Evolutionary conservation across 2,329 filamentous ascomycete genomes (phyloP), one percentile per base, ranked within the genome.

Genomic region (Fusarium sp.): DNA sequence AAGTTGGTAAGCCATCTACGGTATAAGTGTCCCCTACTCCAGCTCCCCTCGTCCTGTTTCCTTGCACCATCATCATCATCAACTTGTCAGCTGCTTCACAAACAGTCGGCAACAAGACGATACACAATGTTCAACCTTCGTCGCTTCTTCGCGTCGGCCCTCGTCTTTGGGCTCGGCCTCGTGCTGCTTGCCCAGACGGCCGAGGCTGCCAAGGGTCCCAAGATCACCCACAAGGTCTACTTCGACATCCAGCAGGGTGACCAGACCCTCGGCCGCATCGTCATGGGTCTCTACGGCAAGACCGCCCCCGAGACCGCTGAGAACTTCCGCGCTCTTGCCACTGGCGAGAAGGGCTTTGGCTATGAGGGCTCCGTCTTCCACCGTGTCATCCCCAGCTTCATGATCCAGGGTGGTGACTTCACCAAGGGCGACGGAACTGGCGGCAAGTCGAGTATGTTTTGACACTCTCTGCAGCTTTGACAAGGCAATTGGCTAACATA

Each of bases 201-300:
- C 65, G 89, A 91, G 74, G 91, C 92, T 59, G 85, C 85, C 72
- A 93, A 95, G 84, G 95, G 96, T 50, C 95, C 93, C 69, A 96
- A 96, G 89, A 95, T 97, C 84, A 97, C 94, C 76, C 86, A 92
- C 86, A 97, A 97, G 89, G 93, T 96, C 82, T 96, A 89, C 86
- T 95, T 96, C 80, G 92, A 96, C 81, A 90, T 96, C 73, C 82
- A 86, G 76, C 89, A 93, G 77, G 93, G 90, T 76, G 92, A 92
- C 70, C 85, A 93, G 81, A 79, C 86, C 51, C 78, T 95, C 42
- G 93, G 93, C 67, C 89, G 91, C 68, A 86, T 96, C 73, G 90
- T 93, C 73, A 88, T 96, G 34, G 93, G 93, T 74, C 89, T 96
- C 55, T 96, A 96, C 79, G 93, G 92, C 82, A 93, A 93, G 86